Evolutionary conservation across 805 yeast species (phyloP).

Genomic region (Starmerella kuoi): DNA sequence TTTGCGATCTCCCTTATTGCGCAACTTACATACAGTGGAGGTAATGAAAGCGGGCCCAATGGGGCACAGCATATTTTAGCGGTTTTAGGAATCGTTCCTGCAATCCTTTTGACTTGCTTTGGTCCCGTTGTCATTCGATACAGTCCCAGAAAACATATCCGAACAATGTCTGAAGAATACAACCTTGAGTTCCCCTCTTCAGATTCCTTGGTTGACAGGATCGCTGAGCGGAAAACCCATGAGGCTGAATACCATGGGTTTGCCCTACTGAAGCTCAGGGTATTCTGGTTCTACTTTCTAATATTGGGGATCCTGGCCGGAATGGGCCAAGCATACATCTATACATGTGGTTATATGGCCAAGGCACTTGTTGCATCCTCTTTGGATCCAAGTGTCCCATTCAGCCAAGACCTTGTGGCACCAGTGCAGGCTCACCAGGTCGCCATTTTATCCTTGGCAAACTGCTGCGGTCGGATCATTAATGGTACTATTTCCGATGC

Average conservation of each 20-base stretch:
- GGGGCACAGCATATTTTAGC: conserved; percentile 46
- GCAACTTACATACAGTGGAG: conserved; percentile 33
- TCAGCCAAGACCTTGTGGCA: conserved; percentile 6
- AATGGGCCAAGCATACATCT: conserved; percentile 62
- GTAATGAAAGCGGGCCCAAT: background rate
- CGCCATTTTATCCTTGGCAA: conserved; percentile 53
- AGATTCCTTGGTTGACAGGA: conserved; percentile 14
- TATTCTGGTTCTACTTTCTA: conserved; percentile 42
- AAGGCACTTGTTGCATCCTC: conserved; percentile 31
- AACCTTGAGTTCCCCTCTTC: conserved; percentile 4
- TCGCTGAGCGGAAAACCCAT: conserved; percentile 9
- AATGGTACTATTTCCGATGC: conserved; percentile 57
- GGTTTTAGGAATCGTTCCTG: conserved; percentile 33
- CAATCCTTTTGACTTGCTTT: conserved; percentile 36
- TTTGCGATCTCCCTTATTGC: conserved; percentile 50
- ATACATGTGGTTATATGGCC: conserved; percentile 61
- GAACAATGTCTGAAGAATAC: conserved; percentile 13
- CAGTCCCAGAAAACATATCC: conserved; percentile 12
- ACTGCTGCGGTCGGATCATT: conserved; percentile 51
- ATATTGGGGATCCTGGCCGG: conserved; percentile 50
- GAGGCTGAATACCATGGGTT: conserved; percentile 15
- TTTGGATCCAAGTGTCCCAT: background rate
- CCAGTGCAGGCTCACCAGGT: conserved; percentile 58
- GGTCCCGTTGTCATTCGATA: conserved; percentile 19
- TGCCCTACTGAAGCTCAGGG: conserved; percentile 24